Percentiles rank a stretch among this genome's conserved stretches.
Conservation (phyloP, 345 rosid species). For the Ceriops decandra region DNA sequence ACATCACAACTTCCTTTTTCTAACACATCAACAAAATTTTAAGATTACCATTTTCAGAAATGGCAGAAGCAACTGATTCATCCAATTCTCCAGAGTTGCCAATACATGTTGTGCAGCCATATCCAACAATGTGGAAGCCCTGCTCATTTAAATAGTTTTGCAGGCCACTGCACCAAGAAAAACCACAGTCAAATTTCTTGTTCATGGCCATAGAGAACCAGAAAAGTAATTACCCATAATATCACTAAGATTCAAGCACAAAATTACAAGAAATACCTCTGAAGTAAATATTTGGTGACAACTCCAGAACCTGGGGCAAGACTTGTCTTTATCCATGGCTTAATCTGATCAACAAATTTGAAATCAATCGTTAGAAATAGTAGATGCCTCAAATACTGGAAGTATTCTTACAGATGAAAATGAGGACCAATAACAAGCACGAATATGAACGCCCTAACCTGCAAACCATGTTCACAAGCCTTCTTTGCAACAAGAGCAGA, state of each 20-base stretch:
- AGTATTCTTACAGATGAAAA: background rate
- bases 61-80: conserved; percentile 89
- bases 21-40: background rate
- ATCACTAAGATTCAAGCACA: background rate
- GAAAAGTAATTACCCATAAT: background rate
- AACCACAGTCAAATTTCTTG: background rate
- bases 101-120: conserved; percentile 98
- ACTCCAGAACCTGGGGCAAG: conserved; percentile 99
- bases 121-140: conserved; percentile 93
- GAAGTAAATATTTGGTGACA: conserved; percentile 79
- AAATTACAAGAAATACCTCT: conserved; percentile 46
- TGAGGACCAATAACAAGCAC: background rate
- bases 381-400: background rate
- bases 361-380: conserved; percentile 11
- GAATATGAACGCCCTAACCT: conserved; percentile 43
- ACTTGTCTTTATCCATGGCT: conserved; percentile 98
- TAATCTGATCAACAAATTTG: conserved; percentile 53
- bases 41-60: conserved; percentile 77
- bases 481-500: conserved; percentile 98
- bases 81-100: conserved; percentile 96
- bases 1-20: background rate
- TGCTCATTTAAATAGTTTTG: conserved; percentile 81
- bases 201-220: background rate
- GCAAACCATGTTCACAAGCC: conserved; percentile 88
- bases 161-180: conserved; percentile 64